phyloP scores from a whole-genome alignment of 371 early-diverging fungal species.

The Mucor velutinosus region DNA sequence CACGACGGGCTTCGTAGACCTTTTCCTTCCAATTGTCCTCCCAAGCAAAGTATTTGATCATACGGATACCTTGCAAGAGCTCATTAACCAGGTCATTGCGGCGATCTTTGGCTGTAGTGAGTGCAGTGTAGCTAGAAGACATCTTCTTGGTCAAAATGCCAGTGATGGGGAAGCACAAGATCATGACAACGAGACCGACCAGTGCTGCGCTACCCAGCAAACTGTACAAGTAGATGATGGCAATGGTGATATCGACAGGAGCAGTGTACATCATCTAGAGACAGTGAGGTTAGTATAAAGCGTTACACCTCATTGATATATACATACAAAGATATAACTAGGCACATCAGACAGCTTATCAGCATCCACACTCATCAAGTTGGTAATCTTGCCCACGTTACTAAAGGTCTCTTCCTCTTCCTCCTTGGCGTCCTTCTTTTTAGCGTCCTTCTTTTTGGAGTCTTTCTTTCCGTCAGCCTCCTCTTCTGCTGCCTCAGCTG shows the following conservation, averaged over 20 bases:
- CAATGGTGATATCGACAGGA: slow-evolving; percentile 56
- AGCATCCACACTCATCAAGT: slow-evolving; percentile 82
- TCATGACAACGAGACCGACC: slow-evolving; percentile 53
- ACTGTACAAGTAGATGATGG: slow-evolving; percentile 48
- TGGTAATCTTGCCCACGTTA: slow-evolving; percentile 74
- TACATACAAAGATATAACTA: slow-evolving; percentile 43
- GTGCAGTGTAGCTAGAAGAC: slow-evolving; percentile 18
- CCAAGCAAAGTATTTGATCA: slow-evolving; percentile 74
- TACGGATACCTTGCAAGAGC: slow-evolving; percentile 66
- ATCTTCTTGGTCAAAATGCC: slow-evolving; percentile 43
- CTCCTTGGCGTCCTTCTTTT: slow-evolving; percentile 2
- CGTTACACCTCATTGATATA: not conserved
- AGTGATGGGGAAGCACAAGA: slow-evolving; percentile 62
- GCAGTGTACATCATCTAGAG: slow-evolving; percentile 46
- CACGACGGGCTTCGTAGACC: slow-evolving; percentile 51
- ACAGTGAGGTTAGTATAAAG: not conserved
- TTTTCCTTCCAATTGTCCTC: slow-evolving; percentile 60
- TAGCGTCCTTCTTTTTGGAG: not conserved
- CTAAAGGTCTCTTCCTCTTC: slow-evolving; percentile 24
- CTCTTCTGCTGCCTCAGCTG: not conserved
- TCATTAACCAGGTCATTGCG: slow-evolving; percentile 57
- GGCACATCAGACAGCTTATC: slow-evolving; percentile 49
- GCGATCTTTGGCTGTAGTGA: slow-evolving; percentile 40
- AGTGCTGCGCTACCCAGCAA: slow-evolving; percentile 56
- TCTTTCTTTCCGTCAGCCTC: slow-evolving; percentile 11